Conservation (phyloP, 2,329 filamentous ascomycete genomes). For the Mycocentrospora acerina region DNA sequence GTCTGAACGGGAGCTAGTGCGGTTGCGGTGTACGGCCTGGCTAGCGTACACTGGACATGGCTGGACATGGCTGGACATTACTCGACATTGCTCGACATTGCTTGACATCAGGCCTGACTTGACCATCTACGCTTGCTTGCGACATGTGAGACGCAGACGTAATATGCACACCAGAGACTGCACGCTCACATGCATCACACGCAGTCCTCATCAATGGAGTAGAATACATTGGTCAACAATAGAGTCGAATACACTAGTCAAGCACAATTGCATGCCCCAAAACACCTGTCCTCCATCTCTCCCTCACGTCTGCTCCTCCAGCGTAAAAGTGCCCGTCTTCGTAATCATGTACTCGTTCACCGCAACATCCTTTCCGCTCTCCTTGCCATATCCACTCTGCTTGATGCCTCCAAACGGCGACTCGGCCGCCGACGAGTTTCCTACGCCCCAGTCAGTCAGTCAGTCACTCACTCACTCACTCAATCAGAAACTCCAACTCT, state of each 20-base stretch:
- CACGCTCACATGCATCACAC: too few species aligned
- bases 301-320: constrained; percentile 45
- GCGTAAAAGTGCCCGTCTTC: constrained; percentile 65
- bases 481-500: too few species aligned
- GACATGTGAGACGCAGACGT: too few species aligned
- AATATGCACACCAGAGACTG: not conserved
- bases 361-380: constrained; percentile 66
- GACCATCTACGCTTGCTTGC: too few species aligned
- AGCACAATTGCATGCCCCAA: not conserved
- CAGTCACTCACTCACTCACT: not conserved
- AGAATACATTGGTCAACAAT: too few species aligned
- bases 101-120: too few species aligned
- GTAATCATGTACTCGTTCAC: constrained; percentile 63
- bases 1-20: not conserved
- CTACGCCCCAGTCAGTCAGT: constrained; percentile 31
- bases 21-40: too few species aligned
- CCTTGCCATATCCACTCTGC: constrained; percentile 68
- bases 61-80: too few species aligned
- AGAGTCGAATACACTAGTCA: too few species aligned
- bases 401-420: constrained; percentile 69
- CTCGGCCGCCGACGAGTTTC: constrained; percentile 66
- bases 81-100: too few species aligned
- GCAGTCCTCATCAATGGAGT: too few species aligned
- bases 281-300: not conserved
- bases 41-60: too few species aligned